Conservation (phyloP, 73 alveolate species). For the Effrenium voratum region DNA sequence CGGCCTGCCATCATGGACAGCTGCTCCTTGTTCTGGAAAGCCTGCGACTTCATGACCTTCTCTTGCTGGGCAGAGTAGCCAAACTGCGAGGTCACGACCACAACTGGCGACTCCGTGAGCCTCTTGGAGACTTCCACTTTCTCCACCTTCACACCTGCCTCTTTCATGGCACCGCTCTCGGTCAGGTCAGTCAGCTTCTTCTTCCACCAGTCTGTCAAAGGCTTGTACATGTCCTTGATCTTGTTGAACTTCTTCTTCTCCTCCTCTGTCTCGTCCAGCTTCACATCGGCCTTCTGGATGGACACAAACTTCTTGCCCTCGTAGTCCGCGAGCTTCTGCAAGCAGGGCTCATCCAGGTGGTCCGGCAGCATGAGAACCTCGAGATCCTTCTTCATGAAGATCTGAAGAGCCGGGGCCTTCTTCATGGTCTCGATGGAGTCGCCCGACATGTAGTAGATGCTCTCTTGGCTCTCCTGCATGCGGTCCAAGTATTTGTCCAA, state of each 20-base stretch:
- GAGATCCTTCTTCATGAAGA: slow-evolving; percentile 40
- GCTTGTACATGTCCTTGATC: slow-evolving; percentile 98
- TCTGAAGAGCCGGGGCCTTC: slow-evolving; percentile 54
- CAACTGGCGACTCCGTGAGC: slow-evolving; percentile 99
- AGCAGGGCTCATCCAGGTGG: slow-evolving; percentile 98
- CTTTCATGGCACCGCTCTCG: slow-evolving; percentile 87
- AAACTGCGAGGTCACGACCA: slow-evolving; percentile 97
- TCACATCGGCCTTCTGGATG: slow-evolving; percentile 98
- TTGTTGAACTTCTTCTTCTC: slow-evolving; percentile 97
- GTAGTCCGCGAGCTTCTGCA: slow-evolving; percentile 97
- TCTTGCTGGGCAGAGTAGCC: slow-evolving; percentile 98
- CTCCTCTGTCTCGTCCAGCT: slow-evolving; percentile 96
- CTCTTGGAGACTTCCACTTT: slow-evolving; percentile 98
- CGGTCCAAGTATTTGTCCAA: slow-evolving; percentile 95
- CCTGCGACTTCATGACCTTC: slow-evolving; percentile 98
- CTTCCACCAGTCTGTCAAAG: slow-evolving; percentile 98
- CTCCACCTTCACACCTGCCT: slow-evolving; percentile 95
- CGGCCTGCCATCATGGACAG: slow-evolving; percentile 97
- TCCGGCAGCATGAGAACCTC: slow-evolving; percentile 95
- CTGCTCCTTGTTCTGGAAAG: slow-evolving; percentile 97
- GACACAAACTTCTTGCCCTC: slow-evolving; percentile 97
- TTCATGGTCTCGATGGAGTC: slow-evolving; percentile 50
- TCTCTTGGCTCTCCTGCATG: slow-evolving; percentile 97
- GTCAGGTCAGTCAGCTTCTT: slow-evolving; percentile 96
- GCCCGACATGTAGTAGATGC: slow-evolving; percentile 97